These are phyloP conservation scores for Sugiyamaella smithiae DNA, from an alignment of 805 yeast genomes.

Conservation along the genomic window DNA sequence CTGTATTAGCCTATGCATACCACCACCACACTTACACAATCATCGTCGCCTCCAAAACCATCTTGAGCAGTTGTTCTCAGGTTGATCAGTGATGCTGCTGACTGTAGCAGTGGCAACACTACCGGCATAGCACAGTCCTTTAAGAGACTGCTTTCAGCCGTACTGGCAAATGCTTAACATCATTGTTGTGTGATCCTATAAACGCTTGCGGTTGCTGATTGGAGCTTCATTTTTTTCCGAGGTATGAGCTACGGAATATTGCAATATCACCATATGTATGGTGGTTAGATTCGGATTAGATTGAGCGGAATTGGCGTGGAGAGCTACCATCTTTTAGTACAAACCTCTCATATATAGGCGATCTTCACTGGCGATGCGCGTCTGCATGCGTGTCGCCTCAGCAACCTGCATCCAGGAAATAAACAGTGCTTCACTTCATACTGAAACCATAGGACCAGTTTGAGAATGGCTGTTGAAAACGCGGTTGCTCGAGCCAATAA, in stretches of 20 bases:
- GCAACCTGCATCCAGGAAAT: neutral
- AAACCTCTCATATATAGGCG: too few species aligned
- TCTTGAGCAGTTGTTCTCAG: conserved; percentile 33
- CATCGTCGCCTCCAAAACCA: conserved; percentile 97
- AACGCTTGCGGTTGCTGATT: too few species aligned
- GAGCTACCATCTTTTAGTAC: too few species aligned
- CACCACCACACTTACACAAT: conserved; percentile 49
- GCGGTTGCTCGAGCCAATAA: conserved; percentile 5
- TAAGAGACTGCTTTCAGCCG: conserved; percentile 6
- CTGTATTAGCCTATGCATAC: conserved; percentile 22
- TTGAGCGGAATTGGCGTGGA: too few species aligned
- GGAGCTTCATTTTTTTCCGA: too few species aligned
- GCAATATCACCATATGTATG: too few species aligned
- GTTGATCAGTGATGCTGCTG: neutral
- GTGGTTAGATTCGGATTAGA: too few species aligned
- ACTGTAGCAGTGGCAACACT: neutral
- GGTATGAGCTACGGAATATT: too few species aligned
- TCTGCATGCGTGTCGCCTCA: conserved; percentile 11
- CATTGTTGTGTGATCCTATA: too few species aligned
- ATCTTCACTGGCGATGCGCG: too few species aligned
- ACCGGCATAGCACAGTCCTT: neutral
- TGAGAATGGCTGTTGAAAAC: conserved; percentile 3
- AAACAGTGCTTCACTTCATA: neutral
- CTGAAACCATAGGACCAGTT: neutral
- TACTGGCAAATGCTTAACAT: too few species aligned